Evolutionary conservation across 2,329 filamentous ascomycete genomes (phyloP).

Genomic region (Trichocomaceae sp.): DNA sequence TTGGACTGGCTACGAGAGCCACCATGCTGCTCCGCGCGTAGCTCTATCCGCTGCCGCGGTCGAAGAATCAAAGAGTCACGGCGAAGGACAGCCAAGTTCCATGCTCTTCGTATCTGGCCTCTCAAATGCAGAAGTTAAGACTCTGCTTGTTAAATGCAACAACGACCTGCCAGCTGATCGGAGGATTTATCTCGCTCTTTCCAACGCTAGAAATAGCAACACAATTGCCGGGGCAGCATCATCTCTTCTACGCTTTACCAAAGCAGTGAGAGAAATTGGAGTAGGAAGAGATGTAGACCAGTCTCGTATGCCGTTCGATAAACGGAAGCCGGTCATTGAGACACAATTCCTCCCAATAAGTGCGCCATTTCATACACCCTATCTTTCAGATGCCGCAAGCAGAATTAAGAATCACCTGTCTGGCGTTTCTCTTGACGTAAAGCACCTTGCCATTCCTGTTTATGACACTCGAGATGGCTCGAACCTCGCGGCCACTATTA

Average conservation of each 20-base stretch:
- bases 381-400: constrained; percentile 23
- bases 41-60: background rate
- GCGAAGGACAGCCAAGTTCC: constrained; percentile 2
- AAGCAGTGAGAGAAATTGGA: background rate
- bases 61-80: background rate
- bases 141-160: background rate
- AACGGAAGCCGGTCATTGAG: constrained; percentile 23
- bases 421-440: background rate
- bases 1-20: background rate
- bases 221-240: background rate
- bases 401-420: background rate
- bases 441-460: background rate
- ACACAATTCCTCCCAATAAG: constrained; percentile 36
- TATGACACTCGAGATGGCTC: background rate
- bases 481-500: background rate
- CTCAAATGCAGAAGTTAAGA: background rate
- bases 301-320: constrained; percentile 25
- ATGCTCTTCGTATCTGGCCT: constrained; percentile 1
- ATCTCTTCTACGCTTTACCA: background rate
- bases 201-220: background rate
- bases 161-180: background rate
- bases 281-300: constrained; percentile 16
- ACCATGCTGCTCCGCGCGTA: background rate
- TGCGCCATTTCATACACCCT: constrained; percentile 36
- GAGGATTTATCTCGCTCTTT: background rate